Base-by-base conservation (phyloP, 2,329 filamentous ascomycete species). In the Aspergillus sojae region DNA sequence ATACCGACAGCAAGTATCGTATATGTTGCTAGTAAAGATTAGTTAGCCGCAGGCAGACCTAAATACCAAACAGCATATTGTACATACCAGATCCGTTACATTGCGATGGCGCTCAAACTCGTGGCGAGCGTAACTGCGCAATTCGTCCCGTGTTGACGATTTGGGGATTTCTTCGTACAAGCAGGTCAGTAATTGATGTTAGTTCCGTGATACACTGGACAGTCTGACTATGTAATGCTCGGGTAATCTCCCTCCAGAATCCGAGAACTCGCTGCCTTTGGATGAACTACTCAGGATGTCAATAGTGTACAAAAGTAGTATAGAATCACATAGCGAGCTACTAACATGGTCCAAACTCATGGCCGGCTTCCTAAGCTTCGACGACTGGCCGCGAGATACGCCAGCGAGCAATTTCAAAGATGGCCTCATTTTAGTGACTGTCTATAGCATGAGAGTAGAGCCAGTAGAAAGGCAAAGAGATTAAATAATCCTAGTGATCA, bases 21-120 rank as follows among this genome's bases (percentile, higher is more conserved):
- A 83, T 82, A 71, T 82, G 80, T 68, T 73, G 71, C 75, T 77
- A 23, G 26, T 61, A 39, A 65, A 58, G 19, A 3, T 26, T 52
- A n/a, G 34, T 56, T 50, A 41, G 23, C 4, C 34, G 58, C 36
- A n/a, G n/a, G 12, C 3, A 39, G 21, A 32, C 14, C 1, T 9
- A 9, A 6, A 21, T 52, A 2, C 21, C 9, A 53, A 10, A 10
- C 5, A 39, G n/a, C n/a, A 39, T 32, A 23, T 32, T 39, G 16
- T 41, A 45, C 77, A 30, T 68, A 80, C 79, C 65, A 80, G 64
- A 63, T 83, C 80, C 3, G 74, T 75, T n/a, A 82, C 76, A 41
- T 76, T 64, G 16, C 73, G 75, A 71, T 82, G 78, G 19, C 80
- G 74, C 62, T 78, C 76, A 61, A 83, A 82, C 63, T 82, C 80